A percentile compares a stretch with the other conserved stretches of the same genome.
These are phyloP conservation scores for Clarireedia paspali DNA, from an alignment of 2,329 filamentous ascomycete species.

Conservation along the genomic window DNA sequence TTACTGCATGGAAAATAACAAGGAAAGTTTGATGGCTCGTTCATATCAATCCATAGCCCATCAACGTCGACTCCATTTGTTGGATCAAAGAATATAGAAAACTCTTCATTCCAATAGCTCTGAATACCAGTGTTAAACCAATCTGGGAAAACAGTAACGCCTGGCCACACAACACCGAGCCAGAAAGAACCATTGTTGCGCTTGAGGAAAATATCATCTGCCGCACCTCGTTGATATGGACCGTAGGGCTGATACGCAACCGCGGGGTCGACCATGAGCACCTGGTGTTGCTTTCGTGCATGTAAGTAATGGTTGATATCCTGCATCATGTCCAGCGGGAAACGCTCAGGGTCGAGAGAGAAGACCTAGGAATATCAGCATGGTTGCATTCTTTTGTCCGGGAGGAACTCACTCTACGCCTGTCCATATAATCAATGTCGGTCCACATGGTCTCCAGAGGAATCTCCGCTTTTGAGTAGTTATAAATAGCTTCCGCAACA, in stretches of 20 bases:
- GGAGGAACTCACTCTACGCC: conserved; percentile 32
- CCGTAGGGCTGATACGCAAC: conserved; percentile 44
- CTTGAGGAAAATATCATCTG: conserved; percentile 40
- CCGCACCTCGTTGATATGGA: conserved; percentile 44
- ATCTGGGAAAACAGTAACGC: conserved; percentile 64
- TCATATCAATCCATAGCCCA: conserved; percentile 71
- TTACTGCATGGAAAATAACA: conserved; percentile 49
- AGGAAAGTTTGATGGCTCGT: conserved; percentile 44
- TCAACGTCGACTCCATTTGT: conserved; percentile 66
- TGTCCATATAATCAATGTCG: conserved; percentile 54
- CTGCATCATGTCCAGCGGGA: conserved; percentile 53
- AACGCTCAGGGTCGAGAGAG: conserved; percentile 56
- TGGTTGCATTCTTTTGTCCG: neutral
- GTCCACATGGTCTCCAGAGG: conserved; percentile 66
- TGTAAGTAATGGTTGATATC: conserved; percentile 62
- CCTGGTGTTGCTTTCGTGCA: conserved; percentile 57
- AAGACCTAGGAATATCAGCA: conserved; percentile 38
- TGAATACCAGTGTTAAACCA: conserved; percentile 64
- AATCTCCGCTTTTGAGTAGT: conserved; percentile 57
- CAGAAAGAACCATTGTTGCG: conserved; percentile 53
- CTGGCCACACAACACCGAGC: conserved; percentile 70
- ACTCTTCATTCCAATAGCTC: conserved; percentile 63
- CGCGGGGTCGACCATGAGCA: conserved; percentile 72
- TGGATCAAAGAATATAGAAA: conserved; percentile 55
- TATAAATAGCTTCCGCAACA: conserved; percentile 59